Conservation (phyloP, 108 stramenopile species). For the Cyclotella distinguenda region DNA sequence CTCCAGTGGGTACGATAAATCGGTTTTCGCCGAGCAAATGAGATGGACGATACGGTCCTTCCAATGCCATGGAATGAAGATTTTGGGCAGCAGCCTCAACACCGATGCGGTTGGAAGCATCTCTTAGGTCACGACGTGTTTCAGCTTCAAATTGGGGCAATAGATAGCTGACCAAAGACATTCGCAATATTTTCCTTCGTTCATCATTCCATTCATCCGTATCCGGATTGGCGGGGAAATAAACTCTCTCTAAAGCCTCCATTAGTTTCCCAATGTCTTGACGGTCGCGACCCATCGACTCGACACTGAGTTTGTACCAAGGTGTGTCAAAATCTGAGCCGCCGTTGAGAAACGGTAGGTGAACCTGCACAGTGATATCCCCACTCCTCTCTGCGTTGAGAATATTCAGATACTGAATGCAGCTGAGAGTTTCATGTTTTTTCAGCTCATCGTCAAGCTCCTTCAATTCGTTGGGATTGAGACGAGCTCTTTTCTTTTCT, state of each 20-base stretch:
- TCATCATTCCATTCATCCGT: slow-evolving; percentile 82
- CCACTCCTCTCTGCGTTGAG: slow-evolving; percentile 82
- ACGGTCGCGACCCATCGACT: slow-evolving; percentile 59
- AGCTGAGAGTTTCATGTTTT: slow-evolving; percentile 59
- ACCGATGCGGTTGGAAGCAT: slow-evolving; percentile 68
- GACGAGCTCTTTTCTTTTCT: slow-evolving; percentile 43
- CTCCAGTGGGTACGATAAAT: slow-evolving; percentile 78
- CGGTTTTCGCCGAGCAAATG: slow-evolving; percentile 71
- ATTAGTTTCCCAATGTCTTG: slow-evolving; percentile 60
- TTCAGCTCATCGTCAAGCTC: slow-evolving; percentile 70
- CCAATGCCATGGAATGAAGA: slow-evolving; percentile 82
- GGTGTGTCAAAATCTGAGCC: slow-evolving; percentile 33
- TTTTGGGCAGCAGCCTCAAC: slow-evolving; percentile 69
- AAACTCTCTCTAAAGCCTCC: slow-evolving; percentile 66
- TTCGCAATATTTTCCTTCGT: slow-evolving; percentile 68
- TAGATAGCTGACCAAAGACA: slow-evolving; percentile 73
- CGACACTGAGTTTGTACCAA: slow-evolving; percentile 59
- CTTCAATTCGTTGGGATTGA: slow-evolving; percentile 60
- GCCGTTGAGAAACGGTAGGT: slow-evolving; percentile 57
- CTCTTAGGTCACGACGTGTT: slow-evolving; percentile 66
- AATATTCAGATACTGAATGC: slow-evolving; percentile 79
- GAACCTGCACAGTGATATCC: slow-evolving; percentile 62
- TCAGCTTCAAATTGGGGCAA: slow-evolving; percentile 86
- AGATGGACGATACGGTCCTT: slow-evolving; percentile 85
- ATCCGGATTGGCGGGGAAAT: slow-evolving; percentile 68